These are phyloP conservation scores for Coniella vitis DNA, from an alignment of 2,329 filamentous ascomycete species.

Conservation along the genomic window DNA sequence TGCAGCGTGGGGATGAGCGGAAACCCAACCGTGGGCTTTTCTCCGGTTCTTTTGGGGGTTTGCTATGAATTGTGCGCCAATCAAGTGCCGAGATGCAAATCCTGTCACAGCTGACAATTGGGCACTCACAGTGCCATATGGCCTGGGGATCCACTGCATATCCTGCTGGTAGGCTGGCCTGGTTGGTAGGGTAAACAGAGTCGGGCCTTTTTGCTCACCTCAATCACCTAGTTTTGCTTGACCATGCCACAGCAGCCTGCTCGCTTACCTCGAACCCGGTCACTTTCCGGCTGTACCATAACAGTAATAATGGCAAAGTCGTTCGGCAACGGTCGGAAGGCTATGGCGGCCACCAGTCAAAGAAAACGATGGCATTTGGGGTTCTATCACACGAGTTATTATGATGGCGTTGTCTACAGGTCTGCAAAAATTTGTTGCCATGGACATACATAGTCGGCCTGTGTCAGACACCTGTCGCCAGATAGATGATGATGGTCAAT, in stretches of 20 bases:
- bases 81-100: neutral
- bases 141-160: neutral
- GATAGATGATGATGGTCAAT: too few relatives aligned
- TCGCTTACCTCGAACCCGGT: constrained; percentile 2
- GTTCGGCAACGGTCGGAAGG: neutral
- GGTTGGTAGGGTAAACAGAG: too few relatives aligned
- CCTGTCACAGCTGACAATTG: too few relatives aligned
- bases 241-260: too few relatives aligned
- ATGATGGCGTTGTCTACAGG: too few relatives aligned
- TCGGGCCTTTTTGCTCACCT: constrained; percentile 3
- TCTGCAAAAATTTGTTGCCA: too few relatives aligned
- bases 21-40: neutral
- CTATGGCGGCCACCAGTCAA: too few relatives aligned
- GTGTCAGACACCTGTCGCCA: too few relatives aligned
- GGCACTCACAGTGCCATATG: too few relatives aligned
- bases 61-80: neutral
- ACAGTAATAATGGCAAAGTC: neutral
- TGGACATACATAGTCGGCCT: too few relatives aligned
- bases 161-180: neutral
- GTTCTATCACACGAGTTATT: too few relatives aligned
- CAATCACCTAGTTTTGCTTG: constrained; percentile 1
- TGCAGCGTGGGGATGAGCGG: neutral
- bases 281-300: constrained; percentile 6
- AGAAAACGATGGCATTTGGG: too few relatives aligned
- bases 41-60: neutral